Conservation (phyloP, 2,329 filamentous ascomycete genomes). For the Dendryphion nanum region DNA sequence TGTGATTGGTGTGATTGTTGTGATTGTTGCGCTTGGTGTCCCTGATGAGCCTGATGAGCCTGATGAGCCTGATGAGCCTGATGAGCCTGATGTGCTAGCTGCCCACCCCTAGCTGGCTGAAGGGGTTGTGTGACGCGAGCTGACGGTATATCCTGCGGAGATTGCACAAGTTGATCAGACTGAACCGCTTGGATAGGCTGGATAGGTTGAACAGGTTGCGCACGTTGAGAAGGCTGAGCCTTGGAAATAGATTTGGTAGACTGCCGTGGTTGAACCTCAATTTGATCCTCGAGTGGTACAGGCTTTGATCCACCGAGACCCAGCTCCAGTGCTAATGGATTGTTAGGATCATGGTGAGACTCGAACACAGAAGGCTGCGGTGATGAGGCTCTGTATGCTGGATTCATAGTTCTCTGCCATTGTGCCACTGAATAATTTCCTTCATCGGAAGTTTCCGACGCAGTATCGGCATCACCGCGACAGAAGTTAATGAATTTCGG, state of each 20-base stretch:
- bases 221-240: conserved; percentile 5
- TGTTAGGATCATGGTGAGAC: conserved; percentile 85
- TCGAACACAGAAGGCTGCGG: conserved; percentile 92
- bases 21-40: conserved; percentile 1
- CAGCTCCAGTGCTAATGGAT: conserved; percentile 68
- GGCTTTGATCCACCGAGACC: conserved; percentile 49
- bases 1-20: conserved; percentile 1
- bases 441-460: conserved; percentile 81
- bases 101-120: not conserved
- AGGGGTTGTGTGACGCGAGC: not conserved
- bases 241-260: conserved; percentile 6
- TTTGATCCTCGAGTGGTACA: conserved; percentile 21
- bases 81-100: not conserved
- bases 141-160: not conserved
- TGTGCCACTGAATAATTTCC: conserved; percentile 92
- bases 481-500: conserved; percentile 99
- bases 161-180: not conserved
- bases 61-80: not conserved
- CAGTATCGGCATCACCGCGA: conserved; percentile 79
- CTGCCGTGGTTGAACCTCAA: conserved; percentile 6
- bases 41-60: conserved; percentile 1
- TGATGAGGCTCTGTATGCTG: conserved; percentile 91
- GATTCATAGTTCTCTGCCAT: conserved; percentile 92
- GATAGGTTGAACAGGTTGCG: conserved; percentile 8
- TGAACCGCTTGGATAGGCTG: conserved; percentile 1